Base-by-base conservation (phyloP, 2,329 filamentous ascomycete genomes). In the Bipolaris gigantea region DNA sequence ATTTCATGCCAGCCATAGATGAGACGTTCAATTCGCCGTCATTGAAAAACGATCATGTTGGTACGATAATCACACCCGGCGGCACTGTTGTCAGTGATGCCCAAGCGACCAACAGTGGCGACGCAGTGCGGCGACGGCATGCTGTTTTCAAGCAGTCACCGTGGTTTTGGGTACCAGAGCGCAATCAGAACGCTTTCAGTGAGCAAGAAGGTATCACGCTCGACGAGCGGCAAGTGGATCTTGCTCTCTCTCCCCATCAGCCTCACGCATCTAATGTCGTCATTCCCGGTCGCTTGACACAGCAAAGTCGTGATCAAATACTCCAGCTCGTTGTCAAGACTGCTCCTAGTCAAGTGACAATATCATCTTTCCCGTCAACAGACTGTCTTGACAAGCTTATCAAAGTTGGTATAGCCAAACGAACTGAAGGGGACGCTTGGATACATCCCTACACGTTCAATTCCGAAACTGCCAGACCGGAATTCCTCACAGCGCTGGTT, bases 391-490 rank as follows among this genome's bases (percentile, higher is more conserved):
- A 73, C 23, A 60, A 64, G 25, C 58, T 73, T 13, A 62, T 72
- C 34, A 69, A 71, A 38, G 67, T 69, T 15, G 68, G 69, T 1
- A 67, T 73, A 32, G 63, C 67, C 4, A 73, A 73, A 45, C 45
- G 69, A 39, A 56, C 64, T 9, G 70, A 73, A 32, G 67, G 62
- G 0, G 70, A 73, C 55, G 68, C 69, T 10, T 72, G 66, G 65
- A 70, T 73, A 7, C 69, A 73, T 34, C 70, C 68, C 0, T 70
- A 67, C 34, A 68, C 64, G 1, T 70, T 72, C 33, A 53, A 61
- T 4, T 61, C 61, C 9, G 63, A 69, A 23, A 56, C 27, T 6
- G 35, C 63, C 4, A 47, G 66, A 13, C 61, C 67, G 1, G 67
- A 72, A 44, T 64, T 66, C 18, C 47, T 72, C 16, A 62, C 60